These are phyloP conservation scores for Gynandropsis gynandra DNA, from an alignment of 345 rosid species.

Conservation along the genomic window DNA sequence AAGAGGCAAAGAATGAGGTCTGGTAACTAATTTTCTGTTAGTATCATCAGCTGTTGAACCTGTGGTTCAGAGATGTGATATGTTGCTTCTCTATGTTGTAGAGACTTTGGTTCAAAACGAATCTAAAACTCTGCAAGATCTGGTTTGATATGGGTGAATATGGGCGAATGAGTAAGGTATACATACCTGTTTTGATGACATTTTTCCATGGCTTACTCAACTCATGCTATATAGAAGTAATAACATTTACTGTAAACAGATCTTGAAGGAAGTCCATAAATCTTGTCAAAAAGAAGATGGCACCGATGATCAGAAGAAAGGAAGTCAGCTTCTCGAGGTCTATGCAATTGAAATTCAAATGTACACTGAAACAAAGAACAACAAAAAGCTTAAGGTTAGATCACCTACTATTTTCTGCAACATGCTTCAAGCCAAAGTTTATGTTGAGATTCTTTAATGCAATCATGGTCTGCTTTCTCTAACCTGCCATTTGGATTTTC, in stretches of 20 bases:
- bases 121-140: slow-evolving; percentile 96
- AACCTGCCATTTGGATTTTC: slow-evolving; percentile 3
- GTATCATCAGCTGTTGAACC: neutral
- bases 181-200: slow-evolving; percentile 15
- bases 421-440: neutral
- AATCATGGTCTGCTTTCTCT: slow-evolving; percentile 2
- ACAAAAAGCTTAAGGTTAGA: slow-evolving; percentile 89
- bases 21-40: neutral
- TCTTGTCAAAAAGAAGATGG: slow-evolving; percentile 98
- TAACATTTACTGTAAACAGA: slow-evolving; percentile 33
- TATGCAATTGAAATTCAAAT: slow-evolving; percentile 97
- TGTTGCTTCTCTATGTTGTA: slow-evolving; percentile 29
- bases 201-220: slow-evolving; percentile 7
- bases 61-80: slow-evolving; percentile 18
- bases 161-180: slow-evolving; percentile 93
- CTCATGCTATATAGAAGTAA: slow-evolving; percentile 5
- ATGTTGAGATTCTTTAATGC: slow-evolving; percentile 2
- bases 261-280: slow-evolving; percentile 90
- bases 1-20: slow-evolving; percentile 99
- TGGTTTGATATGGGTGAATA: slow-evolving; percentile 98
- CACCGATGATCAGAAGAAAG: slow-evolving; percentile 98
- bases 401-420: neutral
- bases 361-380: slow-evolving; percentile 96
- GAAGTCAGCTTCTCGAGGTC: slow-evolving; percentile 97
- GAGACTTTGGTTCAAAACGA: slow-evolving; percentile 99